Conservation (phyloP, 495 filamentous ascomycete species). For the Annulohypoxylon nitens region DNA sequence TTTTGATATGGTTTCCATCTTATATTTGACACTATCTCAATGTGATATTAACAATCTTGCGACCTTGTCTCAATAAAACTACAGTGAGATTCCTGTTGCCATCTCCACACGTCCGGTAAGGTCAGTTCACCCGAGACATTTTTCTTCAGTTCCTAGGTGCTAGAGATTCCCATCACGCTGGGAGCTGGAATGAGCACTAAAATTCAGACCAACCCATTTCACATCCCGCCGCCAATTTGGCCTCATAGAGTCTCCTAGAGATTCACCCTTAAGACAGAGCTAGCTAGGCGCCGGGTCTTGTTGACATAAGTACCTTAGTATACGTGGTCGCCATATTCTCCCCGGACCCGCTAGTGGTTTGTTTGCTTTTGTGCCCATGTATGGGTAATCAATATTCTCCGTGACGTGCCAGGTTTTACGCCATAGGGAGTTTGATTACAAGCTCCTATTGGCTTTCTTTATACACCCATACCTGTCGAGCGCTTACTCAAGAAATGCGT, state of each 20-base stretch:
- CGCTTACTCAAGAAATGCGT: conserved; percentile 5
- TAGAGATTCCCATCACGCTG: not conserved
- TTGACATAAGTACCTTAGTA: not conserved
- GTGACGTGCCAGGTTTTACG: not conserved
- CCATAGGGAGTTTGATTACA: not conserved
- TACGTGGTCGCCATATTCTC: not conserved
- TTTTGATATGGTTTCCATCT: no score
- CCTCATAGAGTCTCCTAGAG: not conserved
- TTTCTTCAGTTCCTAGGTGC: not conserved
- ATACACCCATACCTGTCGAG: conserved; percentile 17
- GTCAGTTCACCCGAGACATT: not conserved
- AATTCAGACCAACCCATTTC: not conserved
- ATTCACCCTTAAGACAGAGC: not conserved
- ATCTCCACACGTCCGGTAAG: not conserved
- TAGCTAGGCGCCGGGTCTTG: not conserved
- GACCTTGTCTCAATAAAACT: not conserved
- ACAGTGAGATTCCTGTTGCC: no score
- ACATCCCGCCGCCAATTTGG: not conserved
- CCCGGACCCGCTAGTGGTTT: not conserved
- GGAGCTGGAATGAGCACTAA: not conserved
- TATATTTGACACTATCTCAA: not conserved
- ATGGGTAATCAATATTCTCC: not conserved
- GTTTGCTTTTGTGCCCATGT: not conserved
- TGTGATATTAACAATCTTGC: no score
- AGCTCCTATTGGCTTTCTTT: not conserved